Evolutionary conservation across 495 filamentous ascomycete genomes (phyloP), one percentile per base, ranked within the genome.

Genomic region (Penicillium turbatum): DNA sequence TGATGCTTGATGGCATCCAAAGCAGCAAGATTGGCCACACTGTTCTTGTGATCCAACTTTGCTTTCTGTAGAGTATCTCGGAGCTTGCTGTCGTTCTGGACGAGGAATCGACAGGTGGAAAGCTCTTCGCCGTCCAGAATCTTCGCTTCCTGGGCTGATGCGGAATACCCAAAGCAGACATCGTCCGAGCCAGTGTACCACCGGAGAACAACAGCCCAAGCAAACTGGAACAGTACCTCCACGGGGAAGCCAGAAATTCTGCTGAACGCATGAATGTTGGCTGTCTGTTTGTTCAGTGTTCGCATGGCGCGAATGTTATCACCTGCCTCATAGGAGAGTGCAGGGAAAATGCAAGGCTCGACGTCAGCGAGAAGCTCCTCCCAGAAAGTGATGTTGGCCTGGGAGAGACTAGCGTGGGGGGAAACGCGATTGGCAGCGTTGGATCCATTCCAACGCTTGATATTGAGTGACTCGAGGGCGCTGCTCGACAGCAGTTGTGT

Each of bases 311-410:
- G 53, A 19, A 32, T 48, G 10, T 48, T 41, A 1, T 51, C 27
- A 1, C 3, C 39, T 17, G 59, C n/a, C 4, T 53, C 60, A 0
- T 64, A 62, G 5, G 60, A 63, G 6, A 79, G 48, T 0, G 64
- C 36, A 5, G 81, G 82, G 64, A 85, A 82, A 26, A 74, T 58
- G 55, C 80, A 83, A 0, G 82, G 78, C 49, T 79, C 72, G 11
- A 78, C 48, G n/a, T 74, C 73, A 5, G 61, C 52, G 16, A 84
- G 65, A 58, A 80, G 77, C 1, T 67, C 59, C 55, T 74, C 77
- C 82, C 81, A 83, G 59, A 79, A 80, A 3, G 67, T 52, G 6
- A 69, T 54, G 32, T 66, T 69, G 12, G 63, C 58, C 5, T 60
- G 57, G 1, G 58, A 63, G 24, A 64, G 29, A 6, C 47, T 54